Conservation (phyloP, 768 basidiomycete genomes). For the Leccinum barrowsii region DNA sequence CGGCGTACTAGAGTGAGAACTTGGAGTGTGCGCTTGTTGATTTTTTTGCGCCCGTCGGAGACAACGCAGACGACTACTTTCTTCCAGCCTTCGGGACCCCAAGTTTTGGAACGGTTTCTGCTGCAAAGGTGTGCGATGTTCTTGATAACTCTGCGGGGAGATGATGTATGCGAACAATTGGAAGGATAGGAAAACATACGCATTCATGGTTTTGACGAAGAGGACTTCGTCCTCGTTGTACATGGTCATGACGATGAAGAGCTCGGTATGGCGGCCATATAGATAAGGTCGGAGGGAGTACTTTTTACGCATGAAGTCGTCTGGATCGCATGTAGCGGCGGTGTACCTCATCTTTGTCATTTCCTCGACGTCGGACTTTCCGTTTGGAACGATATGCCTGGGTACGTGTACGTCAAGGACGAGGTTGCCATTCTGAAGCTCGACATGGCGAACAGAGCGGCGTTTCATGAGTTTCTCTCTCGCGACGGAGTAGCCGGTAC, state of each 20-base stretch:
- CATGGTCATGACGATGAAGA: conserved; percentile 97
- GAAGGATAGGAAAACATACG: conserved; percentile 42
- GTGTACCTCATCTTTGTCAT: conserved; percentile 86
- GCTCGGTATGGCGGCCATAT: conserved; percentile 76
- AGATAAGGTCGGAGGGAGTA: conserved; percentile 81
- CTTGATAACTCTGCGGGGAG: conserved; percentile 66
- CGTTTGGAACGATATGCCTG: conserved; percentile 69
- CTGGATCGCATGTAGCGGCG: conserved; percentile 86
- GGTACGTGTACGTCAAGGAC: conserved; percentile 84
- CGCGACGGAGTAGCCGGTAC: conserved; percentile 61
- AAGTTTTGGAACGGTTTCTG: conserved; percentile 67
- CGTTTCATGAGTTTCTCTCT: conserved; percentile 82
- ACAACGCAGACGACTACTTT: conserved; percentile 88
- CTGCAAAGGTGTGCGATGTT: conserved; percentile 78
- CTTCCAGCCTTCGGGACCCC: conserved; percentile 89
- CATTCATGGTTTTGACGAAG: conserved; percentile 80
- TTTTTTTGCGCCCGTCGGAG: conserved; percentile 80
- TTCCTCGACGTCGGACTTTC: conserved; percentile 61
- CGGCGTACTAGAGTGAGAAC: conserved; percentile 70
- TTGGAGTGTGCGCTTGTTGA: conserved; percentile 89
- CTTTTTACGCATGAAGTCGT: conserved; percentile 75
- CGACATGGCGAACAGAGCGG: conserved; percentile 73
- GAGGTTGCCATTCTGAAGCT: conserved; percentile 77
- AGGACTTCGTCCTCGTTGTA: conserved; percentile 88
- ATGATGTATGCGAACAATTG: conserved; percentile 4